phyloP scores from a whole-genome alignment of 306 rosid genomes.

The Prunus kanzakura region DNA sequence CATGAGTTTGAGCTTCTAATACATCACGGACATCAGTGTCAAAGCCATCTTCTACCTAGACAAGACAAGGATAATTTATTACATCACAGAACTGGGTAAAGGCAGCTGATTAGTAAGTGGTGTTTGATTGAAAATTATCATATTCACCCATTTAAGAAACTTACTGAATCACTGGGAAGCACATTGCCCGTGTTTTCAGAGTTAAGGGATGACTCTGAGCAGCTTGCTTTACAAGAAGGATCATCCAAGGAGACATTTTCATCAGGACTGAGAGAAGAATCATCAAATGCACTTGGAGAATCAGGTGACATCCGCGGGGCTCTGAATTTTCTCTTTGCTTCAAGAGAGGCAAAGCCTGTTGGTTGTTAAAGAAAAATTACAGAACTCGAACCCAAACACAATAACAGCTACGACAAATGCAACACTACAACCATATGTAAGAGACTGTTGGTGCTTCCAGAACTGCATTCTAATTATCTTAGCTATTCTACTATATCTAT shows the following conservation, averaged over 20 bases:
- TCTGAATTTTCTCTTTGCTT: slow-evolving; percentile 81
- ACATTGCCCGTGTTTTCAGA: slow-evolving; percentile 21
- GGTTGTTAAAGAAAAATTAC: slow-evolving; percentile 46
- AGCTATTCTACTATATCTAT: too few species aligned
- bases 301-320: slow-evolving; percentile 76
- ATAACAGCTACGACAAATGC: neutral
- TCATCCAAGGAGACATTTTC: slow-evolving; percentile 34
- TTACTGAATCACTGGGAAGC: slow-evolving; percentile 41
- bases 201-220: slow-evolving; percentile 29
- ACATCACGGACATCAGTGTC: slow-evolving; percentile 32
- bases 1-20: slow-evolving; percentile 37
- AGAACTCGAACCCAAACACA: slow-evolving; percentile 3
- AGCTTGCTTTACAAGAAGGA: slow-evolving; percentile 29
- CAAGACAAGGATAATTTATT: slow-evolving; percentile 16
- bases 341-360: slow-evolving; percentile 92
- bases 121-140: slow-evolving; percentile 15
- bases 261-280: slow-evolving; percentile 38
- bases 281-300: slow-evolving; percentile 35
- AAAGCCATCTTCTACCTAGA: slow-evolving; percentile 42
- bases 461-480: too few species aligned
- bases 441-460: too few species aligned
- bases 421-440: neutral
- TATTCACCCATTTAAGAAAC: slow-evolving; percentile 19
- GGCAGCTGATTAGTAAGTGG: slow-evolving; percentile 1
- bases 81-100: neutral